A percentile compares a stretch with the other conserved stretches of the same genome.
Evolutionary conservation across 2,329 filamentous ascomycete species (phyloP).

Genomic region (Trichoderma sp.): DNA sequence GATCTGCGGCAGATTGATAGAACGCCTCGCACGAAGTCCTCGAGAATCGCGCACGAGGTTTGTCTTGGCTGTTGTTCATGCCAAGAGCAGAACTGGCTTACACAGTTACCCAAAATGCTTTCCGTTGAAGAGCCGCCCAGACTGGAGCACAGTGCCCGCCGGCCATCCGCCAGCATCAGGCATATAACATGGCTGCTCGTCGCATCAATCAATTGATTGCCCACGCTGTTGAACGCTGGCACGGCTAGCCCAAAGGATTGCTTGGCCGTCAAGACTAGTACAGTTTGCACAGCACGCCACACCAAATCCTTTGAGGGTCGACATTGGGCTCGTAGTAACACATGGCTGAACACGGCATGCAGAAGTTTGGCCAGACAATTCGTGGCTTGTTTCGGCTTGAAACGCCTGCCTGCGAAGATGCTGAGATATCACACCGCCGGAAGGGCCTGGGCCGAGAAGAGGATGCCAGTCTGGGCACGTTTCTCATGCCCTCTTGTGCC

Average conservation of each 20-base stretch:
- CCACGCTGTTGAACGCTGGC: neutral
- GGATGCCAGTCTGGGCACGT: neutral
- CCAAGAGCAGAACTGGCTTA: neutral
- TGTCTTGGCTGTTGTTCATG: neutral
- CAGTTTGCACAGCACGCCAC: neutral
- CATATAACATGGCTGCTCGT: neutral
- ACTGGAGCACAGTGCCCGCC: neutral
- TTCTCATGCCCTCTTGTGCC: neutral
- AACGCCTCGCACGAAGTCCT: neutral
- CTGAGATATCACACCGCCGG: conserved; percentile 13
- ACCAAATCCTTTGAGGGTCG: conserved; percentile 10
- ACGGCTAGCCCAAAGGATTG: neutral
- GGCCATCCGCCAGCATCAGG: neutral
- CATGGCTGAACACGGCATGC: neutral
- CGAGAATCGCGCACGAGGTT: neutral
- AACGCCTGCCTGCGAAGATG: conserved; percentile 11
- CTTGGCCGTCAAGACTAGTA: neutral
- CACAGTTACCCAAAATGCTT: neutral
- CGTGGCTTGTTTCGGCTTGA: conserved; percentile 2
- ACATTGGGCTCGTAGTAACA: neutral
- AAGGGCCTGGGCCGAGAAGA: neutral
- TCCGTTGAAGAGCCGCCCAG: neutral
- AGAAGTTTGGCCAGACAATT: neutral
- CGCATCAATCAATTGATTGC: neutral
- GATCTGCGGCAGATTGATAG: neutral